Conservation (phyloP, 2,329 filamentous ascomycete species). For the Nannizziopsis arthrosporioides region DNA sequence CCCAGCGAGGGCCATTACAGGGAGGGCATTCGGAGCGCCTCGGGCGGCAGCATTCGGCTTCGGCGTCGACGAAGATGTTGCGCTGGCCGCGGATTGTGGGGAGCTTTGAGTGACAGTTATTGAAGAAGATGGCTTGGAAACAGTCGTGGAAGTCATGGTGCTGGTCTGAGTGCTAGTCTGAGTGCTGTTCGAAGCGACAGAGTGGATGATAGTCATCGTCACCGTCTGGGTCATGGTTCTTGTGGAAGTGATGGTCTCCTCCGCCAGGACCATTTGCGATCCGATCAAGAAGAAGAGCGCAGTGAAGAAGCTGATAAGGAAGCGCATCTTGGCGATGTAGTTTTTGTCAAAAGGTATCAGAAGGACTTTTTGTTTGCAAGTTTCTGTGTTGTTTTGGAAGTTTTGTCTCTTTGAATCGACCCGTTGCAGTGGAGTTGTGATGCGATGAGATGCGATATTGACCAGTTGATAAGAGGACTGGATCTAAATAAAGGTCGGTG, state of each 20-base stretch:
- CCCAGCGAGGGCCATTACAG: slow-evolving; percentile 27
- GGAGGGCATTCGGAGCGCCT: slow-evolving; percentile 16
- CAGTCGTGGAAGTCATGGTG: slow-evolving; percentile 13
- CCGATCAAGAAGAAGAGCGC: slow-evolving; percentile 26
- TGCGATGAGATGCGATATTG: not conserved
- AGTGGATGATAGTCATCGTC: slow-evolving; percentile 21
- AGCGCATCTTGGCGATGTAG: slow-evolving; percentile 26
- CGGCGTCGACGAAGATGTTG: slow-evolving; percentile 1
- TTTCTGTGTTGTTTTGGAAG: not conserved
- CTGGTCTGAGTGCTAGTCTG: slow-evolving; percentile 15
- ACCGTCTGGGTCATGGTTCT: slow-evolving; percentile 37
- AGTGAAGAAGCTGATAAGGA: slow-evolving; percentile 24
- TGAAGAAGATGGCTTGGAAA: slow-evolving; percentile 4
- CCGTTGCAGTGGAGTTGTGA: not conserved
- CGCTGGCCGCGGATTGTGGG: not conserved
- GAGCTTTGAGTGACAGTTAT: not conserved
- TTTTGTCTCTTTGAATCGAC: not conserved
- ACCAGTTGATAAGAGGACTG: no score
- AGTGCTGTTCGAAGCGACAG: slow-evolving; percentile 14
- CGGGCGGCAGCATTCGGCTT: slow-evolving; percentile 15
- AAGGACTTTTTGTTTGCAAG: not conserved
- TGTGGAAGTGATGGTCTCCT: slow-evolving; percentile 28
- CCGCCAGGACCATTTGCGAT: slow-evolving; percentile 23
- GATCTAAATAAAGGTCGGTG: not conserved
- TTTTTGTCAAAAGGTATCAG: not conserved